Evolutionary conservation across 352 stramenopile species (phyloP).

Genomic region (Phytophthora rubi): DNA sequence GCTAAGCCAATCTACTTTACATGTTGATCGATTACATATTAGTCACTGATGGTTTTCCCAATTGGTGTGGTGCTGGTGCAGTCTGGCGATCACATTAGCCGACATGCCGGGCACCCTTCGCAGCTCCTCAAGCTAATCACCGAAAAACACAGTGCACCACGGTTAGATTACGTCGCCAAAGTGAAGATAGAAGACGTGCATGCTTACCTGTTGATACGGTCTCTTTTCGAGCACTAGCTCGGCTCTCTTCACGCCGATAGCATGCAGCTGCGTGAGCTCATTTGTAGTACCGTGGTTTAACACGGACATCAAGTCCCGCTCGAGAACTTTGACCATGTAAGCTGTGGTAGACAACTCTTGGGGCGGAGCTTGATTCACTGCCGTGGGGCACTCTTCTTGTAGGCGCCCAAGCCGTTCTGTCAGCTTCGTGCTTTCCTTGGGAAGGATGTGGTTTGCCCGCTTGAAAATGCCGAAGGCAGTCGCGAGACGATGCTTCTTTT

Average conservation of each 20-base stretch:
- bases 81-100: constrained; percentile 47
- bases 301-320: constrained; percentile 56
- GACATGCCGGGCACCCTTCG: constrained; percentile 52
- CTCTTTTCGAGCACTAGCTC: constrained; percentile 48
- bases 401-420: constrained; percentile 47
- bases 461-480: constrained; percentile 63
- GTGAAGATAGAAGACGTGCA: background rate
- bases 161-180: background rate
- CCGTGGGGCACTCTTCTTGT: constrained; percentile 32
- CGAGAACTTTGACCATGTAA: constrained; percentile 50
- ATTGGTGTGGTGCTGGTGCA: constrained; percentile 49
- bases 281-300: constrained; percentile 51
- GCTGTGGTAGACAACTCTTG: constrained; percentile 49
- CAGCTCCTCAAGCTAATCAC: constrained; percentile 47
- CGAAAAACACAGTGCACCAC: background rate
- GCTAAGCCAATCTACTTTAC: background rate
- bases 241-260: constrained; percentile 62
- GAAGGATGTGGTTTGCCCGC: constrained; percentile 55
- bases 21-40: background rate
- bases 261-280: constrained; percentile 52
- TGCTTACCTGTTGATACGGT: constrained; percentile 50
- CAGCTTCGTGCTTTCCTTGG: constrained; percentile 55
- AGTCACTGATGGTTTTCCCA: constrained; percentile 35
- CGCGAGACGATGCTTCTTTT: constrained; percentile 45
- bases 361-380: constrained; percentile 30